Base-by-base conservation (phyloP, 2,329 filamentous ascomycete species). In the Alternaria panax region DNA sequence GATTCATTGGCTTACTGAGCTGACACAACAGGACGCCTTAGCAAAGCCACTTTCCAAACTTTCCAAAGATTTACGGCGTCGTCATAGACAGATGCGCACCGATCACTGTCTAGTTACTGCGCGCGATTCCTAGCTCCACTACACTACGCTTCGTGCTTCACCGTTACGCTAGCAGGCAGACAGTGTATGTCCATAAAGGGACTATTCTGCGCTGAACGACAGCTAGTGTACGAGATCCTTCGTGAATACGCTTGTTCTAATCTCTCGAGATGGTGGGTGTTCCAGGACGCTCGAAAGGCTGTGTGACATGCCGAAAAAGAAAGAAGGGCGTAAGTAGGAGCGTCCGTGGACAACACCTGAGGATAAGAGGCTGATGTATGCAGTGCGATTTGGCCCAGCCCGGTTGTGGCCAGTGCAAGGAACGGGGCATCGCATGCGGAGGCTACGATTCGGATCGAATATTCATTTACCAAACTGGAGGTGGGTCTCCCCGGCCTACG, bases 331-430 rank as follows among this genome's bases (percentile, higher is more conserved):
- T 87, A 78, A 64, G 81, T 55, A 12, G 16, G 11, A 40, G 9
- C 36, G 5, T 6, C 14, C 11, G 4, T 41, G 47, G 5, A 14
- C 51, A 12, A 18, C 16, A 38, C 8, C 7, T 27, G n/a, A 28
- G 11, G 24, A 43, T 7, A 22, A 25, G 25, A 41, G 27, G 38
- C 51, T 63, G 27, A 63, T 25, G 18, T 18, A 27, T 22, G 11
- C 50, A 88, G 85, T 90, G 88, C 73, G 88, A 88, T 75, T 87
- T 88, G 63, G 82, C 85, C 58, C 83, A 84, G 4, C 88, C 88
- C 2, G 79, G 80, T 36, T 90, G 88, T 73, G 82, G 82, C 54
- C 88, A 88, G 70, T 90, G 88, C 72, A 78, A 82, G 56, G 81
- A 84, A 66, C 85, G 83, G 66, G 85, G 86, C 22, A 80, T 86